A percentile compares a stretch with the other conserved stretches of the same genome.
These are phyloP conservation scores for Salvia rosmarinus DNA, from an alignment of 257 asterid genomes.

Conservation along the genomic window DNA sequence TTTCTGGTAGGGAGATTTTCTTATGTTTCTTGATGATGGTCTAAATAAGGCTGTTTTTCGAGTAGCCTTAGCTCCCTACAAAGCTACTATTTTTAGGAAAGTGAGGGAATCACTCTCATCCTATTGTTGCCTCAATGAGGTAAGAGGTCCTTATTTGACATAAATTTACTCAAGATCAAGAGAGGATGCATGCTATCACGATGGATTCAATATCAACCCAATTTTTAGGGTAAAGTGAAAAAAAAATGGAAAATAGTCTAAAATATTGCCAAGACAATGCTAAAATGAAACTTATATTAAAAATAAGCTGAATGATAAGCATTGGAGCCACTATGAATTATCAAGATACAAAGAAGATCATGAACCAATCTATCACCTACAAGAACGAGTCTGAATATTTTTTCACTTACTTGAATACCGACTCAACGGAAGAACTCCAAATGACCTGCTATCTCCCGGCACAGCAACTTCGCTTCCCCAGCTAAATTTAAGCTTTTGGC, in stretches of 20 bases:
- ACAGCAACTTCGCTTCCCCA: constrained; percentile 67
- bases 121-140: constrained; percentile 31
- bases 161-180: not conserved
- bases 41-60: constrained; percentile 30
- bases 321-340: constrained; percentile 2
- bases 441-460: constrained; percentile 88
- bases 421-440: constrained; percentile 54
- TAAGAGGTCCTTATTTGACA: constrained; percentile 28
- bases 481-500: constrained; percentile 77
- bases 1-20: constrained; percentile 21
- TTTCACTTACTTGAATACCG: not conserved
- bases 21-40: constrained; percentile 3
- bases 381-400: not conserved
- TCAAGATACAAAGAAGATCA: not conserved
- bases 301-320: not conserved
- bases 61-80: constrained; percentile 18
- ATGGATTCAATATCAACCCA: not conserved
- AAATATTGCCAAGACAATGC: not conserved
- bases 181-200: not conserved
- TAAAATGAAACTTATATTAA: not conserved
- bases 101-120: constrained; percentile 43
- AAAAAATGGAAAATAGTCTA: not conserved
- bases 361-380: constrained; percentile 17
- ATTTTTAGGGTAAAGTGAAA: not conserved
- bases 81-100: constrained; percentile 33